Percentiles rank a stretch among this genome's conserved stretches.
Conservation (phyloP, 2,329 filamentous ascomycete species). For the Colletotrichum cuscutae region DNA sequence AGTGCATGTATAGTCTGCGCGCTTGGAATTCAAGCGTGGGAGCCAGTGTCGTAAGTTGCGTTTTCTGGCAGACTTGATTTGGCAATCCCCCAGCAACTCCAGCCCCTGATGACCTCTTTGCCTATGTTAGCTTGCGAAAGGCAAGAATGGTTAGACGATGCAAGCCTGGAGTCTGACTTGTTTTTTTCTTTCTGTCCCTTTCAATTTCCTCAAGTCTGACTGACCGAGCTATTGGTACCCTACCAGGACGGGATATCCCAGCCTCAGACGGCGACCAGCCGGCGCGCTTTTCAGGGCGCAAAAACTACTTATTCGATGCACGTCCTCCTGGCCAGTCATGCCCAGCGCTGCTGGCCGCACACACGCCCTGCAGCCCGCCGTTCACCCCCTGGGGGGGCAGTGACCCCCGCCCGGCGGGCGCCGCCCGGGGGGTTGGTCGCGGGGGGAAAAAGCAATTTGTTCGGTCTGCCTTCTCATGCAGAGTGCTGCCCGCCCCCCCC, state of each 20-base stretch:
- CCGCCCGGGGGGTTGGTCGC: too few relatives aligned
- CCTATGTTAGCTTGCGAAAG: not conserved
- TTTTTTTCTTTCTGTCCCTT: not conserved
- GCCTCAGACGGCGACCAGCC: conserved; percentile 7
- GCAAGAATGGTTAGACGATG: conserved; percentile 3
- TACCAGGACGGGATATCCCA: conserved; percentile 27
- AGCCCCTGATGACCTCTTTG: conserved; percentile 1
- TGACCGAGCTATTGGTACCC: conserved; percentile 15
- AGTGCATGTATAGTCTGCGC: not conserved
- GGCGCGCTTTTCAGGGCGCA: not conserved
- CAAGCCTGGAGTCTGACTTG: not conserved
- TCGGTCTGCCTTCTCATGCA: too few relatives aligned
- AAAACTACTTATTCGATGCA: not conserved
- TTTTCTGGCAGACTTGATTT: conserved; percentile 11
- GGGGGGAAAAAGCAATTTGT: too few relatives aligned
- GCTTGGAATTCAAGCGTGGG: not conserved
- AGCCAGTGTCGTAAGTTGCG: not conserved
- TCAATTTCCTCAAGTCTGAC: conserved; percentile 7
- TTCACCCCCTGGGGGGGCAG: too few relatives aligned
- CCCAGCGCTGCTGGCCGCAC: too few relatives aligned
- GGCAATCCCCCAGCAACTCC: not conserved
- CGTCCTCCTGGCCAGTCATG: not conserved
- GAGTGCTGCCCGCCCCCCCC: too few relatives aligned
- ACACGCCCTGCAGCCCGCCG: too few relatives aligned
- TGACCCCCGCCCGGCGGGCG: too few relatives aligned